Evolutionary conservation across 2,329 filamentous ascomycete genomes (phyloP).

Genomic region (Stagonosporopsis rhizophila): DNA sequence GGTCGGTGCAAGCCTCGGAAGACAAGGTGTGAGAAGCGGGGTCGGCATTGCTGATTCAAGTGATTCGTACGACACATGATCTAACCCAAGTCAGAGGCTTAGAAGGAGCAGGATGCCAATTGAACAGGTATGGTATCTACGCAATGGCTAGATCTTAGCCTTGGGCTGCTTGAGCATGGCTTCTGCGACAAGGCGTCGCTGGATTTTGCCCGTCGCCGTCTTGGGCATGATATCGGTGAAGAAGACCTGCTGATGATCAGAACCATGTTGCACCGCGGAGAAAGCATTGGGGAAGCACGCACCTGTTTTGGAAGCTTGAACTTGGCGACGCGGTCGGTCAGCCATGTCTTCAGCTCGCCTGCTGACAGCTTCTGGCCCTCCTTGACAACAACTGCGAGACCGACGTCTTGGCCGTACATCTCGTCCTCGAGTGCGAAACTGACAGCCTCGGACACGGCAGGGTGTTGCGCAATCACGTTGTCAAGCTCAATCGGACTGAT

Average conservation of each 20-base stretch:
- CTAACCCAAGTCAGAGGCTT: constrained; percentile 10
- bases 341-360: constrained; percentile 71
- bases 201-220: constrained; percentile 90
- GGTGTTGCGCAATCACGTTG: constrained; percentile 78
- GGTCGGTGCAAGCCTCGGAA: constrained; percentile 9
- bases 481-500: constrained; percentile 88
- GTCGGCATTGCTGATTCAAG: constrained; percentile 14
- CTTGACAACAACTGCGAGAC: constrained; percentile 77
- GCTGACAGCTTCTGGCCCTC: constrained; percentile 61
- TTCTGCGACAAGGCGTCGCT: constrained; percentile 84
- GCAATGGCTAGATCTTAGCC: constrained; percentile 58
- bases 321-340: constrained; percentile 74
- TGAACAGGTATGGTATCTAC: constrained; percentile 17
- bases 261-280: constrained; percentile 17
- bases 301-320: constrained; percentile 89
- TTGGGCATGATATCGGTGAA: constrained; percentile 87
- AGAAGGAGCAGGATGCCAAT: constrained; percentile 5
- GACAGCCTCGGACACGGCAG: constrained; percentile 77
- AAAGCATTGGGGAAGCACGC: constrained; percentile 32
- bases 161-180: constrained; percentile 73
- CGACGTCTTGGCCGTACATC: constrained; percentile 83
- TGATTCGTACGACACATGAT: constrained; percentile 17
- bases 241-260: constrained; percentile 65
- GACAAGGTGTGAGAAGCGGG: constrained; percentile 5
- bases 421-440: constrained; percentile 85